These are phyloP conservation scores for Pythium scleroteichum DNA, from an alignment of 352 stramenopile genomes.

Conservation along the genomic window DNA sequence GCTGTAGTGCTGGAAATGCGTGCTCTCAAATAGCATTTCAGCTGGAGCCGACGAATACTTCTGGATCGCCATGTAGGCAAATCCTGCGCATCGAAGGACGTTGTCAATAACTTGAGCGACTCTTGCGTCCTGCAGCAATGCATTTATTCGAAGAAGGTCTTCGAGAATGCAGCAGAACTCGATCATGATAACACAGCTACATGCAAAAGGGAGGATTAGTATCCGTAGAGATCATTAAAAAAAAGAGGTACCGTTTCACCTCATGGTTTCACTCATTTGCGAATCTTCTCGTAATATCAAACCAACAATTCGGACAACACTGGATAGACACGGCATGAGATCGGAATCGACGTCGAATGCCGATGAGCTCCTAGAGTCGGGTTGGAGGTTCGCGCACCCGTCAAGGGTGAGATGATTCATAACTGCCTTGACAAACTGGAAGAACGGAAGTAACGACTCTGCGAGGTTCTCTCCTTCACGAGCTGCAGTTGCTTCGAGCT, in stretches of 20 bases:
- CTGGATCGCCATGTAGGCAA: conserved; percentile 11
- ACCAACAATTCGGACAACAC: conserved; percentile 20
- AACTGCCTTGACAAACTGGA: conserved; percentile 67
- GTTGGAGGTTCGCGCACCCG: conserved; percentile 12
- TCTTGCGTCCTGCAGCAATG: background rate
- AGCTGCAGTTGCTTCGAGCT: conserved; percentile 43
- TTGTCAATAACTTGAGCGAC: conserved; percentile 7
- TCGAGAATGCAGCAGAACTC: conserved; percentile 64
- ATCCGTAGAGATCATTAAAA: background rate
- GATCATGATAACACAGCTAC: conserved; percentile 66
- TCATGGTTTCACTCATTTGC: conserved; percentile 9
- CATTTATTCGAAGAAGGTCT: conserved; percentile 36
- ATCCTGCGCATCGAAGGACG: conserved; percentile 10
- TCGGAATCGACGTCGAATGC: conserved; percentile 12
- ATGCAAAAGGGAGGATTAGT: conserved; percentile 11
- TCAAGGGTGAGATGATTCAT: conserved; percentile 65
- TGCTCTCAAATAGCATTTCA: conserved; percentile 7
- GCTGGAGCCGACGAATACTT: conserved; percentile 17
- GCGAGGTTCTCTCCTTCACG: conserved; percentile 34
- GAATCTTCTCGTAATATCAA: conserved; percentile 28
- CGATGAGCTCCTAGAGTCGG: conserved; percentile 15
- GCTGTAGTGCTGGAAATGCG: too few species aligned
- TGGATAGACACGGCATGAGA: conserved; percentile 17
- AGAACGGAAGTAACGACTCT: conserved; percentile 63
- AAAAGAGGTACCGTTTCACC: conserved; percentile 8